Evolutionary conservation across 768 basidiomycete genomes (phyloP).

Genomic region (Cytidiella melzeri): DNA sequence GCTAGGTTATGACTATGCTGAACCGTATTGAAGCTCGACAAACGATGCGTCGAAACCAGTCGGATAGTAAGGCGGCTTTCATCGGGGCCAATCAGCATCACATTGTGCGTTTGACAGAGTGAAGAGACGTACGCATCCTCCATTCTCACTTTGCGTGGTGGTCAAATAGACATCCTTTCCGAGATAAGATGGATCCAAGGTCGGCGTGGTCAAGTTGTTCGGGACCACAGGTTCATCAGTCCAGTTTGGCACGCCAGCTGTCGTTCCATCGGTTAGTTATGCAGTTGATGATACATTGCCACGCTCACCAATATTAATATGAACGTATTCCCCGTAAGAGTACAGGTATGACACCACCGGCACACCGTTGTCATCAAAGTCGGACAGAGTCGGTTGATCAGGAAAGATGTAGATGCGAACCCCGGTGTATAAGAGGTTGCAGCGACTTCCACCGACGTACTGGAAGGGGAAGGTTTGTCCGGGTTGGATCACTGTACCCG

Average conservation of each 20-base stretch:
- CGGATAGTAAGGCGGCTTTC: neutral
- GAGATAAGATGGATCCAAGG: neutral
- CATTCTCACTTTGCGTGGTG: neutral
- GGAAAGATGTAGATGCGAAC: neutral
- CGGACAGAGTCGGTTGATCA: neutral
- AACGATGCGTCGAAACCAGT: neutral
- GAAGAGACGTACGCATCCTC: neutral
- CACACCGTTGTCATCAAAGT: neutral
- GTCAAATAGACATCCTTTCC: neutral
- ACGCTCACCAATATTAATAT: neutral
- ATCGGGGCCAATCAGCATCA: neutral
- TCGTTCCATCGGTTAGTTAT: too few relatives aligned
- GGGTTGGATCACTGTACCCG: neutral
- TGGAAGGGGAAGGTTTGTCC: neutral
- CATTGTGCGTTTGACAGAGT: neutral
- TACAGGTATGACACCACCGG: neutral
- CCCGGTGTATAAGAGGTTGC: slow-evolving; percentile 1
- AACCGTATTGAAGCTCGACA: neutral
- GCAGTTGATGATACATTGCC: too few relatives aligned
- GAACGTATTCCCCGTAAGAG: neutral
- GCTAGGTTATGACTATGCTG: too few relatives aligned
- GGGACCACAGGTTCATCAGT: neutral
- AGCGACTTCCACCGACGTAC: neutral
- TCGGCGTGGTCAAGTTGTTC: neutral
- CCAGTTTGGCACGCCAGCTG: neutral